phyloP scores from a whole-genome alignment of 495 filamentous ascomycete species.

The Bacidia gigantensis region DNA sequence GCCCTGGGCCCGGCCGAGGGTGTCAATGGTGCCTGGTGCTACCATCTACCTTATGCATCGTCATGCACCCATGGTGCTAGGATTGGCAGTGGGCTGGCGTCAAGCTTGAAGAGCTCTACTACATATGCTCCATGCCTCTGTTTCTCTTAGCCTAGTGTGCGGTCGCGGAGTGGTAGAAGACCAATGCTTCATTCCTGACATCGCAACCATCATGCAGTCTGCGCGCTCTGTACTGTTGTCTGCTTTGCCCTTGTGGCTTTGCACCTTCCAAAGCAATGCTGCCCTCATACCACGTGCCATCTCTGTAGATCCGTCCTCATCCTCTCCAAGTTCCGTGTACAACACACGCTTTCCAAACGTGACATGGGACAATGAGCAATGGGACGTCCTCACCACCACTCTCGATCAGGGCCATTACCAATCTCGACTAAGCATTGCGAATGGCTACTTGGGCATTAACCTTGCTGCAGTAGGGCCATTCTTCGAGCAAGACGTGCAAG shows the following conservation, averaged over 20 bases:
- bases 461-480: slow-evolving; percentile 55
- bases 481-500: slow-evolving; percentile 47
- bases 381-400: slow-evolving; percentile 42
- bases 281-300: slow-evolving; percentile 7
- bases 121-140: neutral
- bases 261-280: slow-evolving; percentile 6
- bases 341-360: slow-evolving; percentile 35
- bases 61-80: neutral
- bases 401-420: slow-evolving; percentile 49
- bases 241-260: slow-evolving; percentile 4
- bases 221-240: slow-evolving; percentile 10
- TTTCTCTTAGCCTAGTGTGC: neutral
- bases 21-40: neutral
- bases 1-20: neutral
- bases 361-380: slow-evolving; percentile 51
- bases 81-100: neutral
- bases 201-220: slow-evolving; percentile 9
- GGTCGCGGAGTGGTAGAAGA: neutral
- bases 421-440: slow-evolving; percentile 48
- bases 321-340: slow-evolving; percentile 21
- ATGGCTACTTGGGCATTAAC: slow-evolving; percentile 46
- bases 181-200: neutral
- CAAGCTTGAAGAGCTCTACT: neutral
- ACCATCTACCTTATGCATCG: too few relatives aligned
- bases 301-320: neutral